Evolutionary conservation across 2,329 filamentous ascomycete genomes (phyloP).

Genomic region (Epicoccum sorghinum): DNA sequence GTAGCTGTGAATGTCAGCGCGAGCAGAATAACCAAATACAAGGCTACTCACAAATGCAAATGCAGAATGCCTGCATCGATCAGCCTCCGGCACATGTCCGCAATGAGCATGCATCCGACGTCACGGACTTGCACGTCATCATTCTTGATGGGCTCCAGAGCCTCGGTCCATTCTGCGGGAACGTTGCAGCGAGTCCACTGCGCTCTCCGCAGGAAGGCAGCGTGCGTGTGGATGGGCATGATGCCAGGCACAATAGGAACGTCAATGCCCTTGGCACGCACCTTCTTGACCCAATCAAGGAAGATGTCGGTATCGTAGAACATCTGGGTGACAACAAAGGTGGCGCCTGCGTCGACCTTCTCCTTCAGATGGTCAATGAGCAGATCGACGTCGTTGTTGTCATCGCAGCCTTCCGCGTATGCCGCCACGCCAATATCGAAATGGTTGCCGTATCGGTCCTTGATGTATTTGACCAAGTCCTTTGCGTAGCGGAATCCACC

Average conservation of each 20-base stretch:
- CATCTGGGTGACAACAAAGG: slow-evolving; percentile 98
- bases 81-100: slow-evolving; percentile 87
- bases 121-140: slow-evolving; percentile 92
- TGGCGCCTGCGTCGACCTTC: slow-evolving; percentile 91
- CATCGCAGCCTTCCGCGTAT: slow-evolving; percentile 94
- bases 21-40: neutral
- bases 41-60: slow-evolving; percentile 74
- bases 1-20: slow-evolving; percentile 61
- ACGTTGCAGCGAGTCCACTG: slow-evolving; percentile 90
- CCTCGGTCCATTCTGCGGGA: slow-evolving; percentile 79
- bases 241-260: slow-evolving; percentile 86
- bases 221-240: slow-evolving; percentile 95
- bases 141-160: slow-evolving; percentile 92
- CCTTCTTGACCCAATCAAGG: slow-evolving; percentile 85
- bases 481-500: slow-evolving; percentile 90
- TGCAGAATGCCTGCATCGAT: slow-evolving; percentile 82
- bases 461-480: slow-evolving; percentile 86
- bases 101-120: slow-evolving; percentile 84
- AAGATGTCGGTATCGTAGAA: slow-evolving; percentile 99
- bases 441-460: slow-evolving; percentile 79
- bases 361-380: slow-evolving; percentile 94
- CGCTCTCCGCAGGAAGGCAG: slow-evolving; percentile 86
- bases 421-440: slow-evolving; percentile 98
- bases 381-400: slow-evolving; percentile 83
- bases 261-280: slow-evolving; percentile 81